phyloP scores from a whole-genome alignment of 2,329 filamentous ascomycete species.

The Fulvia fulva region DNA sequence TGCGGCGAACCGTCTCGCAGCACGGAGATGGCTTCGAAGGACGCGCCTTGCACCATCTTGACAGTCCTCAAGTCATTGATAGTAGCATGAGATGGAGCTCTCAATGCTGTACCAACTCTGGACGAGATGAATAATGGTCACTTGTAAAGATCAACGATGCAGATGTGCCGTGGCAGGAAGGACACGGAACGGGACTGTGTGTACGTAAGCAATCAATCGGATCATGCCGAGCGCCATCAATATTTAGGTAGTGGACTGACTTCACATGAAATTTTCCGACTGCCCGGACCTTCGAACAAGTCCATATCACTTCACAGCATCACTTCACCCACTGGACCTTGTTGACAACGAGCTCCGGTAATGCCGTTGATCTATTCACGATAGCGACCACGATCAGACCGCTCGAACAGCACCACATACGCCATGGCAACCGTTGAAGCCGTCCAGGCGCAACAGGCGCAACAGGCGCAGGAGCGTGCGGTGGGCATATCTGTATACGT shows the following conservation, averaged over 20 bases:
- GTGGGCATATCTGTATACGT: constrained; percentile 64
- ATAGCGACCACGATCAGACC: too few species aligned
- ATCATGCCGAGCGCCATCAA: too few species aligned
- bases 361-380: too few species aligned
- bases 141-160: not conserved
- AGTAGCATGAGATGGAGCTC: not conserved
- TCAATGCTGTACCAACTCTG: not conserved
- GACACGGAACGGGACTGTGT: too few species aligned
- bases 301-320: too few species aligned
- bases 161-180: not conserved
- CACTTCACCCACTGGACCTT: too few species aligned
- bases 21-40: constrained; percentile 6
- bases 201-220: too few species aligned
- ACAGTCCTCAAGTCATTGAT: not conserved
- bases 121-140: not conserved
- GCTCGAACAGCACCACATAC: too few species aligned
- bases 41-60: constrained; percentile 19
- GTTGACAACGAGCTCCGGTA: too few species aligned
- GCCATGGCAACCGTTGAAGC: constrained; percentile 1
- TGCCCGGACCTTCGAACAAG: too few species aligned
- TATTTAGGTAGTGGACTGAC: too few species aligned
- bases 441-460: constrained; percentile 13
- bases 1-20: constrained; percentile 26
- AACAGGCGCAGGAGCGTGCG: constrained; percentile 39
- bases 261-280: too few species aligned